Evolutionary conservation across 2,329 filamentous ascomycete species (phyloP).

Genomic region (Zasmidium citrigriseum): DNA sequence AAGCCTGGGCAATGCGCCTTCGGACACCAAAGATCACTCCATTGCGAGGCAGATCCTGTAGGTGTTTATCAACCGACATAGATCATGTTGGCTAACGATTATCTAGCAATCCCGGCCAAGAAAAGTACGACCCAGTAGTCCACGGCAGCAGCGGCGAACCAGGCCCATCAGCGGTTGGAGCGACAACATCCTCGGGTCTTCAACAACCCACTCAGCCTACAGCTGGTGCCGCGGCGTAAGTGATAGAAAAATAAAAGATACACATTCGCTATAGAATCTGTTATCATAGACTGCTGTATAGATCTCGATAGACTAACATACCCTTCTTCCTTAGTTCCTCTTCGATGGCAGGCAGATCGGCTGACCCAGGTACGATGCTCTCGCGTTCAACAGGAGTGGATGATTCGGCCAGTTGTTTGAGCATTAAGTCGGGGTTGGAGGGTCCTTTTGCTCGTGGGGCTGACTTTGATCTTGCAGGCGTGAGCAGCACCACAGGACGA

Average conservation of each 20-base stretch:
- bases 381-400: neutral
- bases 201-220: too few species aligned
- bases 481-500: neutral
- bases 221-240: too few species aligned
- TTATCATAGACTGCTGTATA: too few species aligned
- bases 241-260: too few species aligned
- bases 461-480: constrained; percentile 1
- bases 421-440: constrained; percentile 8
- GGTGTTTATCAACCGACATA: neutral
- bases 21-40: constrained; percentile 4
- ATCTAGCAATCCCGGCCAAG: neutral
- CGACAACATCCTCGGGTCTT: neutral
- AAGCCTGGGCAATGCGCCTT: neutral
- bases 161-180: neutral
- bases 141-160: neutral
- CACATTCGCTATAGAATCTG: too few species aligned
- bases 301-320: too few species aligned
- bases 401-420: constrained; percentile 2
- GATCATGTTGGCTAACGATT: neutral
- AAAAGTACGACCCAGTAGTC: neutral
- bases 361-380: constrained; percentile 6
- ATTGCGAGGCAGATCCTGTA: neutral
- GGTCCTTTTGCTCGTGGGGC: constrained; percentile 6
- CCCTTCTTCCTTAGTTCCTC: too few species aligned
- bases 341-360: too few species aligned